Conservation (phyloP, 2,329 filamentous ascomycete species). For the Eurotiales sp. region DNA sequence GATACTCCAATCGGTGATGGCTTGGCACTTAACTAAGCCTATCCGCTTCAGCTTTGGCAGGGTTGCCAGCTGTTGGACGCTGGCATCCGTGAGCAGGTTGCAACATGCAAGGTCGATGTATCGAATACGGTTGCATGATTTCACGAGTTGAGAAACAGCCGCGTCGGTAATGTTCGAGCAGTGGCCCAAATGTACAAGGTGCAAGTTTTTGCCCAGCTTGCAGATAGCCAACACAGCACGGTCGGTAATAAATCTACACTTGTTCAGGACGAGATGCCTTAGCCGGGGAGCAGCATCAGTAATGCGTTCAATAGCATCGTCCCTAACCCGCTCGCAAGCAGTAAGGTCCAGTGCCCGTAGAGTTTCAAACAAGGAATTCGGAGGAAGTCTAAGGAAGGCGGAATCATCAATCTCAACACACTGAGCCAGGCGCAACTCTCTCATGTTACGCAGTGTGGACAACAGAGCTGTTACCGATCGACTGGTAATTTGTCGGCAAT, state of each 20-base stretch:
- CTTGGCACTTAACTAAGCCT: conserved; percentile 87
- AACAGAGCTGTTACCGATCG: conserved; percentile 78
- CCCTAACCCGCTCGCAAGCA: conserved; percentile 77
- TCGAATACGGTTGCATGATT: conserved; percentile 83
- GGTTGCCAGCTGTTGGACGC: conserved; percentile 75
- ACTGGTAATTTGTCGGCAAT: conserved; percentile 77
- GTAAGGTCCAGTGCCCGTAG: conserved; percentile 92
- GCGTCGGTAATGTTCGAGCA: conserved; percentile 87
- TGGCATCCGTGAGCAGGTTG: conserved; percentile 78
- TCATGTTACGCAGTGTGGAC: conserved; percentile 72
- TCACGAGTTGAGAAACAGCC: conserved; percentile 79
- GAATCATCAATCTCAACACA: conserved; percentile 80
- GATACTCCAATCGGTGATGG: conserved; percentile 87
- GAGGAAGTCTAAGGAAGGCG: conserved; percentile 79
- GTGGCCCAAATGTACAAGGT: conserved; percentile 94
- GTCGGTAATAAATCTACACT: conserved; percentile 91
- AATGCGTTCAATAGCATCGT: conserved; percentile 83
- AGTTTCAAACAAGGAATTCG: conserved; percentile 70
- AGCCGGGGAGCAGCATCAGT: conserved; percentile 81
- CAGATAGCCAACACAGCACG: conserved; percentile 82
- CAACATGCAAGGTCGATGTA: conserved; percentile 99
- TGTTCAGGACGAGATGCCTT: conserved; percentile 88
- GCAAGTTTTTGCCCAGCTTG: conserved; percentile 87
- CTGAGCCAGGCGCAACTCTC: conserved; percentile 81
- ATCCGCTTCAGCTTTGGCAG: conserved; percentile 93